Evolutionary conservation across 2,329 filamentous ascomycete species (phyloP), one percentile per base, ranked within the genome.

Genomic region (Trichophaea hybrida): DNA sequence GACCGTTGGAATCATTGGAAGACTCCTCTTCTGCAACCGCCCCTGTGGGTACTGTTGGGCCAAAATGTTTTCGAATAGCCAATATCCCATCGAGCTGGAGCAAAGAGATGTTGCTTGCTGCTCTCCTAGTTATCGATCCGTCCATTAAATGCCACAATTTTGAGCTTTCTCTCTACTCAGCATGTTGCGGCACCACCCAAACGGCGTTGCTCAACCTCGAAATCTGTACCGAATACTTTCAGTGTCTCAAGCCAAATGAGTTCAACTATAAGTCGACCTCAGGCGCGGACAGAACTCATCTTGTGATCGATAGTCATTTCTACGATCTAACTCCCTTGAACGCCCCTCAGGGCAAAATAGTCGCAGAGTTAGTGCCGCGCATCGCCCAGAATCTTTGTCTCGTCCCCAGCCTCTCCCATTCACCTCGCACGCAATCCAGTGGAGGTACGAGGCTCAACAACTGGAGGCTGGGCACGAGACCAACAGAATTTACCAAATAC

Each of bases 151-250:
- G 24, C 31, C 48, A 32, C 4, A 17, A 49, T 6, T 7, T 6
- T 24, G 46, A 49, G 6, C n/a, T 38, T 6, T 24, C 32, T 15
- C 34, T 55, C 10, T 55, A 43, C 6, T 37, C 56, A 12, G 49
- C 34, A 6, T 55, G 53, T 55, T 55, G 6, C 38, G 34, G 34
- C 35, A 13, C 50, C 6, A 51, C 17, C 5, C 43, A 63, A 37
- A 63, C 59, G 1, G 61, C 40, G 7, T 31, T 63, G 31, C 50
- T 63, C 8, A 59, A 59, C 24, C 7, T 56, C 1, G 24, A 61
- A 17, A 32, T 17, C 5, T 31, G 49, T 13, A 7, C 37, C 10
- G 5, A 50, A 6, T 60, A 15, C 37, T 61, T 62, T 38, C 31
- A 43, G 6, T 7, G 33, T 2, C 38, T 62, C 8, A 15, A 38